Evolutionary conservation across 371 early-diverging fungal genomes (phyloP).

Genomic region (Actinomortierella wolfii): DNA sequence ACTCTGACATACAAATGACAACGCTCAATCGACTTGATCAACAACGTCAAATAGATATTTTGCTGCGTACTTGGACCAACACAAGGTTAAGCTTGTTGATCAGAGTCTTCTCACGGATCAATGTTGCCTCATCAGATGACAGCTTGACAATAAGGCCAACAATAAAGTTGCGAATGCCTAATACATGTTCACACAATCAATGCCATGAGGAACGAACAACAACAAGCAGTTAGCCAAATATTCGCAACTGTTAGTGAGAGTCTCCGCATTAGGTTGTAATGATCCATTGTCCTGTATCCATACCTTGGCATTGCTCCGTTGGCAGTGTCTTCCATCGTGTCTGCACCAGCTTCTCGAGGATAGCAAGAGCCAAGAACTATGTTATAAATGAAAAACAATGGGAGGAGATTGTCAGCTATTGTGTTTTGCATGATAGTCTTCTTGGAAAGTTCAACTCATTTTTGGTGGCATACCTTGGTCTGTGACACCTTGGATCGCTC

Average conservation of each 20-base stretch:
- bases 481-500: constrained; percentile 80
- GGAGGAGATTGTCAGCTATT: constrained; percentile 1
- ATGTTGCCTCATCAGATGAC: constrained; percentile 81
- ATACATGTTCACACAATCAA: too few species aligned
- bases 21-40: background rate
- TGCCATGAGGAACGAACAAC: background rate
- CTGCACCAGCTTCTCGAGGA: constrained; percentile 96
- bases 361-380: constrained; percentile 95
- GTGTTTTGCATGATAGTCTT: constrained; percentile 2
- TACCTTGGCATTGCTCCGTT: constrained; percentile 88
- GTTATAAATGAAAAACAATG: constrained; percentile 8
- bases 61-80: constrained; percentile 83
- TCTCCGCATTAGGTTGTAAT: background rate
- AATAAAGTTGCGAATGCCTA: constrained; percentile 94
- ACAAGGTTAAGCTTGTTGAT: constrained; percentile 94
- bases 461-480: constrained; percentile 76
- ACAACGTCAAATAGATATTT: background rate
- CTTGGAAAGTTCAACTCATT: background rate
- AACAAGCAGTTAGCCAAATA: constrained; percentile 2
- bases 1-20: too few species aligned
- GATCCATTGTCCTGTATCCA: constrained; percentile 11
- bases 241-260: too few species aligned
- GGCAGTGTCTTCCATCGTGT: constrained; percentile 97
- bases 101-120: constrained; percentile 74
- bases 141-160: constrained; percentile 88